A percentile compares a stretch with the other conserved stretches of the same genome.
phyloP scores from a whole-genome alignment of 1,139 yeast genomes.

The Tardiomyces digboiensis region DNA sequence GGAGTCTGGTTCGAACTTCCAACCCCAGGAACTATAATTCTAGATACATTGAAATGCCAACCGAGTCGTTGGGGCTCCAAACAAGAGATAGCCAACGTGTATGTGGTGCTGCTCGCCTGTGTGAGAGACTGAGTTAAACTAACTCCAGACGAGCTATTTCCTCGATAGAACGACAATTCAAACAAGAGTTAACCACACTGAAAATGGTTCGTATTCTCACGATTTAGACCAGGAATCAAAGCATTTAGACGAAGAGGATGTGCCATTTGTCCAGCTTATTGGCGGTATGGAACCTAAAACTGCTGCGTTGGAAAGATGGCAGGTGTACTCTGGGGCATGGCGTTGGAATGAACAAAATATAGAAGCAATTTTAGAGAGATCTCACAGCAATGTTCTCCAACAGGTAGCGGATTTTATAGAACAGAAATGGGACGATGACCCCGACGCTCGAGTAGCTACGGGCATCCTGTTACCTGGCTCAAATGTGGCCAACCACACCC shows the following conservation, averaged over 20 bases:
- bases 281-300: constrained; percentile 29
- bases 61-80: constrained; percentile 2
- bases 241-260: constrained; percentile 4
- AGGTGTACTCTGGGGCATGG: constrained; percentile 25
- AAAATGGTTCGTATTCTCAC: neutral
- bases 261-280: constrained; percentile 30
- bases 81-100: constrained; percentile 9
- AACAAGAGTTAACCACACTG: too few species aligned
- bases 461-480: constrained; percentile 26
- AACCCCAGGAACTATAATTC: too few species aligned
- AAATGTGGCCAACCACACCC: constrained; percentile 25
- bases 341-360: constrained; percentile 12
- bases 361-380: constrained; percentile 12
- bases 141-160: constrained; percentile 9
- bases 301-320: constrained; percentile 27
- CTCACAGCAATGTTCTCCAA: constrained; percentile 16
- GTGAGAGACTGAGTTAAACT: neutral
- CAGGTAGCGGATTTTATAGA: constrained; percentile 15
- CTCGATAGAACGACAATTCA: constrained; percentile 5
- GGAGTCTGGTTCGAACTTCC: too few species aligned
- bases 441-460: constrained; percentile 17
- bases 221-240: neutral
- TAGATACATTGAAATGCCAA: neutral
- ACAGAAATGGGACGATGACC: constrained; percentile 14
- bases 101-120: constrained; percentile 2